These are phyloP conservation scores for Sphagnum magellanicum DNA, from an alignment of 228 moss, liverwort and hornwort genomes.

Conservation along the genomic window DNA sequence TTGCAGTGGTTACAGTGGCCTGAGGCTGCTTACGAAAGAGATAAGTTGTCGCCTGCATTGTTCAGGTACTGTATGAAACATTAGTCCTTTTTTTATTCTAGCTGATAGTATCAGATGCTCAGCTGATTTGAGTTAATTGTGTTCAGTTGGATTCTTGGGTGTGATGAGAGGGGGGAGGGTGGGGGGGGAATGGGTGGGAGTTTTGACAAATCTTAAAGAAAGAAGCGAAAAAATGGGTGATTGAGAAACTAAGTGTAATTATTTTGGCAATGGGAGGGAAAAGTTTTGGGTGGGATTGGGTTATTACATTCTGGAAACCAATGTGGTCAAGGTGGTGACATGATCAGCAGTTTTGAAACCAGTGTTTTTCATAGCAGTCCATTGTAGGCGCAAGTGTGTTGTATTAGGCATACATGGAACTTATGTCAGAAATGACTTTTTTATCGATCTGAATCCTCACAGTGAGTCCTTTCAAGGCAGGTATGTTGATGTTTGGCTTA, in stretches of 20 bases:
- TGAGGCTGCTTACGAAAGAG: constrained; percentile 53
- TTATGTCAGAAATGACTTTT: constrained; percentile 66
- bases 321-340: constrained; percentile 44
- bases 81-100: too few relatives aligned
- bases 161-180: too few relatives aligned
- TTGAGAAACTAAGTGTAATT: too few relatives aligned
- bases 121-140: too few relatives aligned
- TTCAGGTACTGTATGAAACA: too few relatives aligned
- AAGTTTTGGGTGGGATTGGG: constrained; percentile 38
- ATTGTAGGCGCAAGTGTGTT: constrained; percentile 55
- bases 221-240: too few relatives aligned
- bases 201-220: too few relatives aligned
- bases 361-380: constrained; percentile 53
- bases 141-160: too few relatives aligned
- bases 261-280: not conserved
- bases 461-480: constrained; percentile 79
- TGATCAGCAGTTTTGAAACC: constrained; percentile 69
- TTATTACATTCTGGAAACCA: not conserved
- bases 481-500: constrained; percentile 14
- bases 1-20: constrained; percentile 70
- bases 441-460: constrained; percentile 81
- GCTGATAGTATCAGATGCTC: too few relatives aligned
- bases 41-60: constrained; percentile 17
- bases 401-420: constrained; percentile 81
- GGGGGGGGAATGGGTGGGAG: too few relatives aligned